Evolutionary conservation across 108 stramenopile species (phyloP), one percentile per base, ranked within the genome.

Genomic region (Cylindrotheca closterium): DNA sequence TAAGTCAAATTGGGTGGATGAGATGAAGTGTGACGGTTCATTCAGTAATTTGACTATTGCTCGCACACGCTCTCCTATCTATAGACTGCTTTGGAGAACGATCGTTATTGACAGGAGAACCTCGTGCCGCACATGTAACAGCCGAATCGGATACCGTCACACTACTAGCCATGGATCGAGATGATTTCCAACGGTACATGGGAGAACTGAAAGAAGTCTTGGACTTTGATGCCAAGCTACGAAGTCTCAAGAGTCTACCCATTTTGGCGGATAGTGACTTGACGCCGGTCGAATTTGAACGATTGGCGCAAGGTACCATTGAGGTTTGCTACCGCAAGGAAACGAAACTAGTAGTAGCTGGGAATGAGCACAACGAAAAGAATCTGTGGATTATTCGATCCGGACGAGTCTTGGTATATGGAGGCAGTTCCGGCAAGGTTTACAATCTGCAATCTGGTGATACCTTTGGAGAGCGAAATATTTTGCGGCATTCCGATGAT

Each of bases 61-160:
- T n/a, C n/a, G n/a, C n/a, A n/a, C n/a, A n/a, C n/a, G n/a, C n/a
- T n/a, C n/a, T 42, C 15, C 15, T 10, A 10, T 42, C 7, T 42
- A 15, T 42, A 24, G 90, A 93, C 58, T 91, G 72, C 61, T 96
- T 97, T 73, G 96, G 96, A 42, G 96, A 98, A 68, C 77, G 92
- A 25, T 91, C 96, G 10, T 75, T 98, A 19, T 79, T 96, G 49
- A 93, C 91, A 17, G 93, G 92, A 18, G 94, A 96, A 29, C 94
- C 93, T 0, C 81, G 96, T 32, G 69, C 57, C 10, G 87, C 87
- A 32, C 87, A 85, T 56, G 61, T 81, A 19, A 71, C 73, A 22
- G 92, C 94, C 0, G 54, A 74, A 30, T 63, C 63, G 26, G 49
- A 72, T 4, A 37, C 58, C 60, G 65, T 69, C n/a, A 69, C 69